Base-by-base conservation (phyloP, 192 early-diverging fungal species). In the Diversispora epigaea region DNA sequence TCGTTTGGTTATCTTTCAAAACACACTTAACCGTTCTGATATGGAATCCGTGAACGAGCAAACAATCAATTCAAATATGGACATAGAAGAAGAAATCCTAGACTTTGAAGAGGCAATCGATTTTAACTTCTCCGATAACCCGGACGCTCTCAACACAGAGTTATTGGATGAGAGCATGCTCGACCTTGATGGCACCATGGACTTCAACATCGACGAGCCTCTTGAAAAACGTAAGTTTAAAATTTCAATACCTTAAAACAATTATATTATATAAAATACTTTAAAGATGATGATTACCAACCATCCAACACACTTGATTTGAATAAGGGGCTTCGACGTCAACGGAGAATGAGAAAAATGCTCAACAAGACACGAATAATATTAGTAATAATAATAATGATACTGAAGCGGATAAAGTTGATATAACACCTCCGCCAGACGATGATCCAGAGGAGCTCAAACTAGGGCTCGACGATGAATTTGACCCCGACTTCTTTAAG, bases 21-120 rank as follows among this genome's bases (percentile, higher is more conserved):
- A 32, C 25, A 32, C 2, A 32, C 25, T 32, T 32, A 32, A 32
- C 2, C 25, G 25, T 32, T 32, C 25, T 32, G 25, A 32, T 32
- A 32, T 32, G 25, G 25, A 32, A 32, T 32, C 25, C 25, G 25
- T 32, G 25, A 32, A 32, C 25, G 25, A 32, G 2, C 25, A 32
- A 32, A 32, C 25, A 32, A 32, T 32, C 25, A 32, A 32, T 32
- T 32, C 25, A 32, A 32, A 32, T 32, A 32, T 32, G 25, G 25
- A 32, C 25, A 32, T 32, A 32, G 25, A 32, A 32, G 25, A 64
- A 32, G 62, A 64, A 40, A 64, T 64, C 41, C 43, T 64, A 40
- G 62, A 64, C 39, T 64, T 64, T 64, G 62, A 64, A n/a, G 62
- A 44, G 39, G n/a, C 32, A 9, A 40, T 64, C 25, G 62, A 64